Conservation (phyloP, 2,329 filamentous ascomycete genomes). For the Fusarium austroafricanum region DNA sequence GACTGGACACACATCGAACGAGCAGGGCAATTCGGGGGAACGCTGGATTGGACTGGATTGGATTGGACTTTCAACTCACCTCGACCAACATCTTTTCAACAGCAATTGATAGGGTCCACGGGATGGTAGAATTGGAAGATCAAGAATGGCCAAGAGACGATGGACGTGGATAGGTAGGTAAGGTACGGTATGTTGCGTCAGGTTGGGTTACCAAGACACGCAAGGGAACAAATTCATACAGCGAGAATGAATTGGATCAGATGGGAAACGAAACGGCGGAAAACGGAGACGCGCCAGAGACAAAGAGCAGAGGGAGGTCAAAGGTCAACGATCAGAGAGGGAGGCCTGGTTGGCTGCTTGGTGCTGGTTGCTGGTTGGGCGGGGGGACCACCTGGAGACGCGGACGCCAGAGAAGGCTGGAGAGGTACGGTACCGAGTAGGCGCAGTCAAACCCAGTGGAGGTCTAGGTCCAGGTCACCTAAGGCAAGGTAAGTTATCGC, state of each 20-base stretch:
- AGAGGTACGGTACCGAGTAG: conserved; percentile 10
- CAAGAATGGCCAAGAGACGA: conserved; percentile 34
- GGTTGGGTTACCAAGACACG: conserved; percentile 4
- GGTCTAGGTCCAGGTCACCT: neutral
- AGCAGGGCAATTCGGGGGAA: conserved; percentile 18
- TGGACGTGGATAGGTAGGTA: conserved; percentile 1
- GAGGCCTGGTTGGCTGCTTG: no score
- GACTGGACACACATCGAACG: conserved; percentile 8
- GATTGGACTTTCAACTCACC: conserved; percentile 47
- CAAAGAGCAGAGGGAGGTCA: neutral
- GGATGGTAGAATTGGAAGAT: conserved; percentile 11
- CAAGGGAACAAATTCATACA: conserved; percentile 36
- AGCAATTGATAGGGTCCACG: conserved; percentile 21
- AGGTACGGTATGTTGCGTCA: conserved; percentile 9
- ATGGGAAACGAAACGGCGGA: conserved; percentile 30
- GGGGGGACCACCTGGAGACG: no score
- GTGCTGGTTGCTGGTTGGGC: no score
- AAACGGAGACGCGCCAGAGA: conserved; percentile 24
- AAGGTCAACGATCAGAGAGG: no score
- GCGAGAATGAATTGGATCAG: conserved; percentile 28
- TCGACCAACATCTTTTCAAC: conserved; percentile 51
- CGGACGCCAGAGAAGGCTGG: conserved; percentile 12
- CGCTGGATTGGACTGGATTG: neutral
- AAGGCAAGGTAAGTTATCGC: no score
- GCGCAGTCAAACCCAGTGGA: conserved; percentile 3